A percentile compares a stretch with the other conserved stretches of the same genome.
Evolutionary conservation across 1,284 basidiomycete species (phyloP).

Genomic region (Ganoderma multipileum): DNA sequence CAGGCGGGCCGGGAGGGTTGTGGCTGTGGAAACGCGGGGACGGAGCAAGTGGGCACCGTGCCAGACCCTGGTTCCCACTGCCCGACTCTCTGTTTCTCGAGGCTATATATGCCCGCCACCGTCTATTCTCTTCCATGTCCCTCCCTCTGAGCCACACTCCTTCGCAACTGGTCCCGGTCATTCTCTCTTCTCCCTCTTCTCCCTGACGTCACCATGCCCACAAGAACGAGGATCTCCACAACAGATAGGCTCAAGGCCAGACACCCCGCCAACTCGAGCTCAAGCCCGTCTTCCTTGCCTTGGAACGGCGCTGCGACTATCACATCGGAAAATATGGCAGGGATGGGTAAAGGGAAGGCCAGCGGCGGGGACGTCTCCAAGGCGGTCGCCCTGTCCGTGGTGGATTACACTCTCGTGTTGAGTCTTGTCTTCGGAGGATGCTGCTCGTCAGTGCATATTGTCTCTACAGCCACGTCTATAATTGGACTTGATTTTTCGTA

Average conservation of each 20-base stretch:
- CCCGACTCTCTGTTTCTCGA: neutral
- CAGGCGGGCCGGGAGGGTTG: neutral
- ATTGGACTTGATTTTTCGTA: constrained; percentile 6
- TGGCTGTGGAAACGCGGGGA: neutral
- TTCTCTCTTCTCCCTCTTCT: neutral
- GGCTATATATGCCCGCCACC: constrained; percentile 2
- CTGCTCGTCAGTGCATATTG: constrained; percentile 65
- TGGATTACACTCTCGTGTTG: constrained; percentile 59
- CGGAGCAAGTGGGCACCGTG: neutral
- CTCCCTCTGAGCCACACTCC: neutral
- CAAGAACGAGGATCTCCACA: constrained; percentile 2
- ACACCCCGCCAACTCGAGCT: neutral
- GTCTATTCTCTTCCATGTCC: constrained; percentile 10
- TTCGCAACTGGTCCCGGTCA: neutral
- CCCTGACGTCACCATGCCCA: constrained; percentile 16
- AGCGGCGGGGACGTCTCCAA: constrained; percentile 10
- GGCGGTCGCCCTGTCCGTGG: constrained; percentile 40
- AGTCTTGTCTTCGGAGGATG: constrained; percentile 81
- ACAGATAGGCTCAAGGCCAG: neutral
- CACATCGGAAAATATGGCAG: neutral
- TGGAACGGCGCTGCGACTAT: neutral
- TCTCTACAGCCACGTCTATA: constrained; percentile 4
- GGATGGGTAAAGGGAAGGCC: neutral
- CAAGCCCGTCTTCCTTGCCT: neutral
- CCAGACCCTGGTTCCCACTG: neutral